Evolutionary conservation across 2,329 filamentous ascomycete species (phyloP).

Genomic region (Intubia oerlemansii): DNA sequence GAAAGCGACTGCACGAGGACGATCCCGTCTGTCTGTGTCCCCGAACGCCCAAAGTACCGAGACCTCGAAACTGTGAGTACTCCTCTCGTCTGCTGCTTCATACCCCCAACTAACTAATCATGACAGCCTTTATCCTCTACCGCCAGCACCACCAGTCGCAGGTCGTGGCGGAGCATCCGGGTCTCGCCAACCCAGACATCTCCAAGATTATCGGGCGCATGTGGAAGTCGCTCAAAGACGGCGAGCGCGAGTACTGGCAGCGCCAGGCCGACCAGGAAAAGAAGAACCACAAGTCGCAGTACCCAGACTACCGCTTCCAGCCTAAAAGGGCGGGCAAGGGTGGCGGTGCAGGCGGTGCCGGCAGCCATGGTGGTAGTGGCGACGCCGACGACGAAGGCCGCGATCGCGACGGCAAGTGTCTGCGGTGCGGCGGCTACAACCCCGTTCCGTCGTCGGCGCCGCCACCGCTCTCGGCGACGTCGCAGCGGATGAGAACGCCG

Average conservation of each 20-base stretch:
- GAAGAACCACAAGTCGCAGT: constrained; percentile 65
- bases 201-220: constrained; percentile 91
- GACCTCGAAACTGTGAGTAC: constrained; percentile 36
- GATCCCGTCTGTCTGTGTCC: constrained; percentile 38
- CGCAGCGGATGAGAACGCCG: too few relatives aligned
- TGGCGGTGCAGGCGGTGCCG: constrained; percentile 3
- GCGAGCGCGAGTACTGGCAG: constrained; percentile 73
- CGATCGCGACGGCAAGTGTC: too few relatives aligned
- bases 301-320: constrained; percentile 88
- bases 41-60: constrained; percentile 32
- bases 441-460: too few relatives aligned
- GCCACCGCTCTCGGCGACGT: too few relatives aligned
- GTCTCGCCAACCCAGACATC: constrained; percentile 83
- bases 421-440: too few relatives aligned
- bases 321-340: constrained; percentile 43
- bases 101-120: too few relatives aligned
- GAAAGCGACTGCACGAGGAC: too few relatives aligned
- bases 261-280: constrained; percentile 84
- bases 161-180: constrained; percentile 66
- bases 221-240: constrained; percentile 60
- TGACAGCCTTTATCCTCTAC: constrained; percentile 88
- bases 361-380: too few relatives aligned
- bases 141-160: constrained; percentile 76
- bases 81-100: background rate
- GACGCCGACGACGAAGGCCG: too few relatives aligned